Percentiles rank a stretch among this genome's conserved stretches.
Evolutionary conservation across 495 filamentous ascomycete species (phyloP).

Genomic region (Talaromyces adpressus): DNA sequence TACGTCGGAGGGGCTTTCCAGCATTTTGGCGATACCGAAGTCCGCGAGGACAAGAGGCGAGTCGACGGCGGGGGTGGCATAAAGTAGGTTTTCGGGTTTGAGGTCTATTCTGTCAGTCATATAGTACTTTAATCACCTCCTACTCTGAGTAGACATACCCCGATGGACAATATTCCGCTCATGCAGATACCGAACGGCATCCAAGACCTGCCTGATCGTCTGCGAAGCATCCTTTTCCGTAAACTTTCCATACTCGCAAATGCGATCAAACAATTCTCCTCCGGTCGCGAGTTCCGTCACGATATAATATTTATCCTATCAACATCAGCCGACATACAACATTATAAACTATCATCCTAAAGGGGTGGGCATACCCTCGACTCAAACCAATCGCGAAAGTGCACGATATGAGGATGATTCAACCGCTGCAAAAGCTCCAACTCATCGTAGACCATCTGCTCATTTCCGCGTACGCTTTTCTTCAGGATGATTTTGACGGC

Average conservation of each 20-base stretch:
- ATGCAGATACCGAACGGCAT: slow-evolving; percentile 92
- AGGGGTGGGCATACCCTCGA: slow-evolving; percentile 50
- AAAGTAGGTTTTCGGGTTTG: slow-evolving; percentile 97
- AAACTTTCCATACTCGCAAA: slow-evolving; percentile 97
- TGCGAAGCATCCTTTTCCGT: slow-evolving; percentile 98
- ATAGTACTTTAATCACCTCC: too few relatives aligned
- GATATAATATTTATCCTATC: slow-evolving; percentile 98
- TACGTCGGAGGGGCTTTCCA: slow-evolving; percentile 81
- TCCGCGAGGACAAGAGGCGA: slow-evolving; percentile 92
- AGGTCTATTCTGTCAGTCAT: slow-evolving; percentile 62
- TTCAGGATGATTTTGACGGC: slow-evolving; percentile 99
- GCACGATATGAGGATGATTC: slow-evolving; percentile 92
- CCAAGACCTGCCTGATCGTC: slow-evolving; percentile 91
- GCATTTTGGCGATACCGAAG: slow-evolving; percentile 98
- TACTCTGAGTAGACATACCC: too few relatives aligned
- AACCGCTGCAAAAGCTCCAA: slow-evolving; percentile 84
- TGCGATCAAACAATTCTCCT: slow-evolving; percentile 95
- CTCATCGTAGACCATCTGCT: slow-evolving; percentile 98
- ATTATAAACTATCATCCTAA: too few relatives aligned
- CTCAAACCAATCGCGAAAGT: slow-evolving; percentile 99
- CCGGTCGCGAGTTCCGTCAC: slow-evolving; percentile 95
- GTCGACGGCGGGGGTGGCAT: slow-evolving; percentile 66
- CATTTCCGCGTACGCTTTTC: slow-evolving; percentile 97
- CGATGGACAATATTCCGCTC: slow-evolving; percentile 92
- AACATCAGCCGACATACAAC: slow-evolving; percentile 6